phyloP scores from a whole-genome alignment of 169 alveolate genomes.

The Eimeria acervulina region DNA sequence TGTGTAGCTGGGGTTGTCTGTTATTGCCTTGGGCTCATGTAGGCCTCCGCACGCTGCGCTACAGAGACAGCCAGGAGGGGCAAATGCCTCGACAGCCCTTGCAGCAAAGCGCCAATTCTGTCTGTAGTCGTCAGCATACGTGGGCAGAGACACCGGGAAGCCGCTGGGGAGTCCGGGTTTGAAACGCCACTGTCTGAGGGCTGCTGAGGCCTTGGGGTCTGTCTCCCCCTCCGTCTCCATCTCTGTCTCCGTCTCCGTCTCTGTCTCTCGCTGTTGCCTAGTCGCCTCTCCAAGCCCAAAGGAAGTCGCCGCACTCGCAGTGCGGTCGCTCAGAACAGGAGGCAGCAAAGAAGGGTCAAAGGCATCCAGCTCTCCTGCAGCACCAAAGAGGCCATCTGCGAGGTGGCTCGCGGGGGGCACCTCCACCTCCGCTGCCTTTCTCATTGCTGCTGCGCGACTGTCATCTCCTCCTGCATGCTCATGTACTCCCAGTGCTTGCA shows the following conservation, averaged over 20 bases:
- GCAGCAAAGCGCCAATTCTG: constrained; percentile 68
- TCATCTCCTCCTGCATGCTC: background rate
- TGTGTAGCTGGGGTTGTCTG: background rate
- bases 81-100: constrained; percentile 48
- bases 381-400: constrained; percentile 55
- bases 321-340: constrained; percentile 38
- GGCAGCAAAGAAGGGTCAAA: constrained; percentile 73
- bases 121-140: constrained; percentile 40
- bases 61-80: constrained; percentile 65
- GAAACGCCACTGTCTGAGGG: background rate
- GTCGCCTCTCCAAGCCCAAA: background rate
- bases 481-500: background rate
- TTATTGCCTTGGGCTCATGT: background rate
- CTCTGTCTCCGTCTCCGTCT: background rate
- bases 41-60: constrained; percentile 16
- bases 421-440: constrained; percentile 8
- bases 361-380: constrained; percentile 68
- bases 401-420: constrained; percentile 65
- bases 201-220: background rate
- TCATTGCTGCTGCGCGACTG: constrained; percentile 38
- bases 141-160: constrained; percentile 59
- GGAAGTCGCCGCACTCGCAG: constrained; percentile 40
- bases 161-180: constrained; percentile 55
- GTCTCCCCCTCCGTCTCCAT: background rate
- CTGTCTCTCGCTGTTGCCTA: background rate